A percentile compares a stretch with the other conserved stretches of the same genome.
Conservation (phyloP, 495 filamentous ascomycete species). For the Geoglossum glabrum region DNA sequence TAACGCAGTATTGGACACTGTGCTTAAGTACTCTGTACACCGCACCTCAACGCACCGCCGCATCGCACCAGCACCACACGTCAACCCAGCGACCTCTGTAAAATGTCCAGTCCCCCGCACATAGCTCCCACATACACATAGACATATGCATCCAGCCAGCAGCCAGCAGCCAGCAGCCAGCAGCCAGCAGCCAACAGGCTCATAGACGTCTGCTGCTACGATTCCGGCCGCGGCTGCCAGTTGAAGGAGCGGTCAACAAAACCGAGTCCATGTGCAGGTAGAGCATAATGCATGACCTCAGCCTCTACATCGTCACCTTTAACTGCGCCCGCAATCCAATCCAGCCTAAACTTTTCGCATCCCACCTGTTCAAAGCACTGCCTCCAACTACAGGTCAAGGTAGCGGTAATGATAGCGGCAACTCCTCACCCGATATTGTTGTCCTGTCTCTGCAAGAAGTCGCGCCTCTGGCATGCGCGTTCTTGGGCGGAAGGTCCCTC, state of each 20-base stretch:
- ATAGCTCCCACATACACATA: too few relatives aligned
- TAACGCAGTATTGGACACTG: too few relatives aligned
- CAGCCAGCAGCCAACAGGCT: not conserved
- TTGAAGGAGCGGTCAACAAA: not conserved
- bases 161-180: not conserved
- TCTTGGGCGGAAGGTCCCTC: constrained; percentile 72
- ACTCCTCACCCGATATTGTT: constrained; percentile 18
- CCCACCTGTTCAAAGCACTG: constrained; percentile 53
- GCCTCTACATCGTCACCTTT: constrained; percentile 63
- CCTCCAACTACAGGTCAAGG: constrained; percentile 17
- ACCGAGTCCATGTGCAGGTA: not conserved
- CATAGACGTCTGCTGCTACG: not conserved
- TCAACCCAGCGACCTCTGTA: too few relatives aligned
- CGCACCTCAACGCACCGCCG: too few relatives aligned
- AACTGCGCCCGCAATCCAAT: constrained; percentile 63
- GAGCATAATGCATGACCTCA: not conserved
- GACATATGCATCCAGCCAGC: not conserved
- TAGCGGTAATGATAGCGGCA: not conserved
- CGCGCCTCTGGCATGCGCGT: constrained; percentile 61
- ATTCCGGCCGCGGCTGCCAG: not conserved
- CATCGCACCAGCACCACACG: too few relatives aligned
- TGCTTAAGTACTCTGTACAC: too few relatives aligned
- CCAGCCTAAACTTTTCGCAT: constrained; percentile 40
- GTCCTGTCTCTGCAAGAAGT: constrained; percentile 68
- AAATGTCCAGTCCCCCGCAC: too few relatives aligned